Evolutionary conservation across 441 rosid genomes (phyloP).

Genomic region (Gossypium davidsonii): DNA sequence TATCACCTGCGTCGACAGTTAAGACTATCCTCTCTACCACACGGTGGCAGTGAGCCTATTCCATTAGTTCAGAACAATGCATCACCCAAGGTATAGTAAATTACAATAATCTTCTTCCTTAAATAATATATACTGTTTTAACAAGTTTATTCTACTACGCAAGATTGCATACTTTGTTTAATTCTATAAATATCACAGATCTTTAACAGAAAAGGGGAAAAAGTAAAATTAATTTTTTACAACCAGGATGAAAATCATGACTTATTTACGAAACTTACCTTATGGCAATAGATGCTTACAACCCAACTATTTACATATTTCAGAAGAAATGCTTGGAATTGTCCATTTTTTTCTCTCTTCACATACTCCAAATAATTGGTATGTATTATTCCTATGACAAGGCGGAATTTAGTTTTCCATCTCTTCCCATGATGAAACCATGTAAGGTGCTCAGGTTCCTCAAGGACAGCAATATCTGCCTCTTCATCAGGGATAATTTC

Average conservation of each 20-base stretch:
- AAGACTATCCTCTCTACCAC: not conserved
- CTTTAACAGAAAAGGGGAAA: not conserved
- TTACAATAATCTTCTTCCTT: not conserved
- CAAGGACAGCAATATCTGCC: conserved; percentile 88
- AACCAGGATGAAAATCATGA: not conserved
- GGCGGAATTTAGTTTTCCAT: conserved; percentile 78
- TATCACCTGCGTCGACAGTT: not conserved
- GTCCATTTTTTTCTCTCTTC: conserved; percentile 79
- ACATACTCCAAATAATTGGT: conserved; percentile 94
- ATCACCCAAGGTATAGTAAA: not conserved
- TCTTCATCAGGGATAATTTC: conserved; percentile 71
- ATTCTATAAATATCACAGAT: not conserved
- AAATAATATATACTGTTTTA: not conserved
- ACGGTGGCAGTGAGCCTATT: not conserved
- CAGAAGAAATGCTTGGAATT: conserved; percentile 54
- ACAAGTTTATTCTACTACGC: not conserved
- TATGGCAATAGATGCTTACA: conserved; percentile 85
- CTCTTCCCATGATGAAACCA: conserved; percentile 98
- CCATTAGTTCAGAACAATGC: not conserved
- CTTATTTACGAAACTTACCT: conserved; percentile 38
- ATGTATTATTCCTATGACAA: conserved; percentile 75
- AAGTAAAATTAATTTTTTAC: not conserved
- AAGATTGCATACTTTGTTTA: not conserved
- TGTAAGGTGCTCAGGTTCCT: conserved; percentile 99
- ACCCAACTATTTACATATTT: conserved; percentile 64